Evolutionary conservation across 2,329 filamentous ascomycete genomes (phyloP), one percentile per base, ranked within the genome.

Genomic region (Ophiosphaerella narmari): DNA sequence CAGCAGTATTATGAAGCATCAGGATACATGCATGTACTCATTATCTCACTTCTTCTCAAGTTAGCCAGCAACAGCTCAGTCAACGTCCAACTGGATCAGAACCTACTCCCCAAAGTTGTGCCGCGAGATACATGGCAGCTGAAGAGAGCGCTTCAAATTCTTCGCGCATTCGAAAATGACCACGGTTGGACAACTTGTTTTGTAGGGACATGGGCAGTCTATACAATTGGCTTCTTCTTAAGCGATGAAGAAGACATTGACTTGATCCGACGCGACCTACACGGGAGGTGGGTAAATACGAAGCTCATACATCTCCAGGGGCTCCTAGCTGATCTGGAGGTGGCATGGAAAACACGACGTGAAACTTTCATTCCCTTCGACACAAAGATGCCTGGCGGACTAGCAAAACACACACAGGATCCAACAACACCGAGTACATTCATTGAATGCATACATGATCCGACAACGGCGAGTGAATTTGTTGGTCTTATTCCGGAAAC

Each of bases 191-290:
- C 41, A 21, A 37, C 26, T 5, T 55, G 48, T 34, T 57, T 49
- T 31, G 53, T 60, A 1, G 51, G 54, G 5, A 55, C 48, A 32
- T 60, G 57, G 57, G 49, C 54, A 9, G 40, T 55, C 11, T 57
- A 60, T 23, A 51, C 54, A 5, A 16, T 60, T 3, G 57, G 57
- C 0, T 55, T 55, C 23, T 57, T 60, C 29, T 35, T 53, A 14
- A 36, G 16, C 3, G 34, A 39, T 2, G n/a, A n/a, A 8, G 48
- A 48, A 18, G 45, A 53, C 34, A 45, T 57, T 8, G 38, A 45
- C 3, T 29, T 57, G 12, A 39, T 50, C 21, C 43, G 44, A 4
- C 29, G 40, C 3, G 54, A 60, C 9, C 36, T 60, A 29, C 16
- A 43, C 1, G 39, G 39, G 1, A 46, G 54, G 23, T 57, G 53